phyloP scores from a whole-genome alignment of 495 filamentous ascomycete species.

The Bombardia bombarda region DNA sequence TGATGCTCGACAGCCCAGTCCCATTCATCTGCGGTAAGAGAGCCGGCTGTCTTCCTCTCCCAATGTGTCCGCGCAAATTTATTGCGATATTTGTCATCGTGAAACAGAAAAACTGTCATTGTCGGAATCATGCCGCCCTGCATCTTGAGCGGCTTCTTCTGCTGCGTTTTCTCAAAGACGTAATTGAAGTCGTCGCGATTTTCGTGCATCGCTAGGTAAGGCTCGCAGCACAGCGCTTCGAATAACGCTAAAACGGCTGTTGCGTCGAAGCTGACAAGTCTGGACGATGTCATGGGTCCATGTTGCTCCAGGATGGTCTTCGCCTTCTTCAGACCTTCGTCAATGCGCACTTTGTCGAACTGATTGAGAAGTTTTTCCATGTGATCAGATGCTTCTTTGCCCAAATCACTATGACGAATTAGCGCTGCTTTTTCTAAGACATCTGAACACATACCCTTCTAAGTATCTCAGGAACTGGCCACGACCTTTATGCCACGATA shows the following conservation, averaged over 20 bases:
- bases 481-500: slow-evolving; percentile 63
- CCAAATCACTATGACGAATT: slow-evolving; percentile 19
- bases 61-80: slow-evolving; percentile 65
- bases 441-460: slow-evolving; percentile 25
- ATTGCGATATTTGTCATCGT: slow-evolving; percentile 46
- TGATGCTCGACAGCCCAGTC: slow-evolving; percentile 72
- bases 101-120: slow-evolving; percentile 74
- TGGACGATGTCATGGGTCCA: slow-evolving; percentile 20
- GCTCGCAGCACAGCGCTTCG: slow-evolving; percentile 45
- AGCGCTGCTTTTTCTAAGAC: slow-evolving; percentile 20
- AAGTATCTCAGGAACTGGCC: slow-evolving; percentile 21
- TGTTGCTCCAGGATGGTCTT: slow-evolving; percentile 30
- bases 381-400: slow-evolving; percentile 20
- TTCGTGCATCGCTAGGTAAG: slow-evolving; percentile 32
- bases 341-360: slow-evolving; percentile 31
- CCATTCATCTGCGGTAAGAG: slow-evolving; percentile 59
- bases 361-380: slow-evolving; percentile 37
- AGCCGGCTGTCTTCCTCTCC: slow-evolving; percentile 44
- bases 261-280: slow-evolving; percentile 23
- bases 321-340: slow-evolving; percentile 27
- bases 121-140: slow-evolving; percentile 62
- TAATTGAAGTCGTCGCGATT: slow-evolving; percentile 54
- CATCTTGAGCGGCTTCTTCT: slow-evolving; percentile 60
- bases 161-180: slow-evolving; percentile 70
- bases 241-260: slow-evolving; percentile 40